Conservation (phyloP, 1,284 basidiomycete genomes). For the Pascua sp. region DNA sequence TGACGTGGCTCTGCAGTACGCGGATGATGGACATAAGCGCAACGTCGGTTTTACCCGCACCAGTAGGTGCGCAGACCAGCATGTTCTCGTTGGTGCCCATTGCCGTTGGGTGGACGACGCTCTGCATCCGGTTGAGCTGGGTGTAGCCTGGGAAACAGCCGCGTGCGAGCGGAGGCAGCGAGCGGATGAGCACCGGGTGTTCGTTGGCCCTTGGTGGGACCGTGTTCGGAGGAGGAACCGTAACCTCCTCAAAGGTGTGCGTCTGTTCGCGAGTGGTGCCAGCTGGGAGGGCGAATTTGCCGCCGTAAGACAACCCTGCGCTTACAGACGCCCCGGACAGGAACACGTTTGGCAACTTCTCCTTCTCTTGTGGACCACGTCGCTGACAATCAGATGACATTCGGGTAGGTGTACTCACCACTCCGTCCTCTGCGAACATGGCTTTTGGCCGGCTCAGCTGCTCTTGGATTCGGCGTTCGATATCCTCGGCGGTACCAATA, state of each 20-base stretch:
- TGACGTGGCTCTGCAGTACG: conserved; percentile 70
- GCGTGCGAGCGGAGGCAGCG: conserved; percentile 72
- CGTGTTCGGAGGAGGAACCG: conserved; percentile 76
- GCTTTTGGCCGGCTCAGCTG: conserved; percentile 37
- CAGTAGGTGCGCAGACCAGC: conserved; percentile 92
- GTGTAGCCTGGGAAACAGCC: conserved; percentile 92
- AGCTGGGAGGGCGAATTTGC: conserved; percentile 73
- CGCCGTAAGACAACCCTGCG: conserved; percentile 67
- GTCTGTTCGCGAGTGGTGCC: conserved; percentile 66
- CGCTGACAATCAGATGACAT: conserved; percentile 26
- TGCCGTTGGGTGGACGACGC: conserved; percentile 88
- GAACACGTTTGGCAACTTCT: conserved; percentile 82
- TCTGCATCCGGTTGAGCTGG: conserved; percentile 89
- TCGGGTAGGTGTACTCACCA: conserved; percentile 14
- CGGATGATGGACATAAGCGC: conserved; percentile 92
- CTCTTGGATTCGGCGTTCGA: conserved; percentile 37
- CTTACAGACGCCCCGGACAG: conserved; percentile 62
- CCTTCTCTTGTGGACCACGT: conserved; percentile 56
- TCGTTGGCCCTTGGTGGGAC: conserved; percentile 74
- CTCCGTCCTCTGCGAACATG: conserved; percentile 35
- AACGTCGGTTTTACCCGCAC: conserved; percentile 99
- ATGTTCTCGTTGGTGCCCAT: conserved; percentile 95
- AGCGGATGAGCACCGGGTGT: conserved; percentile 66
- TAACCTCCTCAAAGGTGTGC: conserved; percentile 65
- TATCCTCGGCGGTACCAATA: conserved; percentile 35